A percentile compares a stretch with the other conserved stretches of the same genome.
Conservation (phyloP, 192 early-diverging fungal species). For the Funneliformis mosseae region DNA sequence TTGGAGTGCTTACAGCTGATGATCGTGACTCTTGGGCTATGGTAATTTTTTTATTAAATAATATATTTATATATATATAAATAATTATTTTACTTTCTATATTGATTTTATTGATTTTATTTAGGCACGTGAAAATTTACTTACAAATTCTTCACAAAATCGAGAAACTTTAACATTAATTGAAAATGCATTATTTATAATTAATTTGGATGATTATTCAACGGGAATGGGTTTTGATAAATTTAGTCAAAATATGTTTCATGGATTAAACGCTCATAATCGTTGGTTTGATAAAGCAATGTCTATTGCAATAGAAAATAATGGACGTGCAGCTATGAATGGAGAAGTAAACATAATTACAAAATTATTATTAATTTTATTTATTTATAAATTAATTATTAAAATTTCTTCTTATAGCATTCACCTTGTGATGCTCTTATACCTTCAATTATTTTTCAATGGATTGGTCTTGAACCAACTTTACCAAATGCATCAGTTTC, state of each 20-base stretch:
- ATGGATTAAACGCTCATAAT: constrained; percentile 74
- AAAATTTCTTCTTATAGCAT: constrained; percentile 48
- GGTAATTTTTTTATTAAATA: neutral
- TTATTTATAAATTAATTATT: constrained; percentile 26
- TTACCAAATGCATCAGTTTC: constrained; percentile 39
- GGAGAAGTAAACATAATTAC: constrained; percentile 50
- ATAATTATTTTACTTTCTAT: neutral
- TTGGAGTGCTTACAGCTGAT: constrained; percentile 72
- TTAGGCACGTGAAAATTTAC: constrained; percentile 65
- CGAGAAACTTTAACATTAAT: constrained; percentile 60
- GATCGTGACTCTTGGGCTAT: constrained; percentile 84
- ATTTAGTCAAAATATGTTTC: constrained; percentile 54
- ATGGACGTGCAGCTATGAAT: constrained; percentile 64
- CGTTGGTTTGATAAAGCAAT: constrained; percentile 89
- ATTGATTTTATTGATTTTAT: neutral
- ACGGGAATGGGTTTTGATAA: constrained; percentile 39
- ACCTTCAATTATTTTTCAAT: constrained; percentile 62
- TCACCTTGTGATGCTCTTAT: constrained; percentile 85
- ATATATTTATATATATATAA: neutral
- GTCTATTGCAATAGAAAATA: constrained; percentile 69
- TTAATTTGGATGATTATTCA: constrained; percentile 74
- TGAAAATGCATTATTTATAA: constrained; percentile 73
- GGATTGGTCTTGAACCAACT: constrained; percentile 45
- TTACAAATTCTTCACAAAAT: constrained; percentile 62
- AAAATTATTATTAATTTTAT: constrained; percentile 32